phyloP scores from a whole-genome alignment of 2,329 filamentous ascomycete genomes.

The Ceratocystis diversiconidia region DNA sequence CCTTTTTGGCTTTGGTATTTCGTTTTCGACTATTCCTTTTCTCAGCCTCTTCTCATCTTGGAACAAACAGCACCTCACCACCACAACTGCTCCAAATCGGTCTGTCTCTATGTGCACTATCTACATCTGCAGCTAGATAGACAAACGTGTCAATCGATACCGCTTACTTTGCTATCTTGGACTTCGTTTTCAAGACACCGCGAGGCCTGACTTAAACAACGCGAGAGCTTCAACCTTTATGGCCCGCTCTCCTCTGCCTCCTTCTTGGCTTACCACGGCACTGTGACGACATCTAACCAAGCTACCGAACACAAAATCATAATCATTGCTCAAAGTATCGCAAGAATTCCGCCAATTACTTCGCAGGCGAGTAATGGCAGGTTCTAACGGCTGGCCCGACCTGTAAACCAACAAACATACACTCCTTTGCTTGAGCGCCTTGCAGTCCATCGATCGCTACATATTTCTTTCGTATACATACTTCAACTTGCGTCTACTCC shows the following conservation, averaged over 20 bases:
- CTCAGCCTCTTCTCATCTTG: background rate
- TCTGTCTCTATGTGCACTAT: no score
- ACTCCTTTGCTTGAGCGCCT: background rate
- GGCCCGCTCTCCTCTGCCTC: background rate
- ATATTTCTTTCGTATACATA: background rate
- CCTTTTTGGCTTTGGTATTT: background rate
- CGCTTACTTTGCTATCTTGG: no score
- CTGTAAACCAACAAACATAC: background rate
- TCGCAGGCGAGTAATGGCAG: conserved; percentile 19
- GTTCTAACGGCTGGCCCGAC: conserved; percentile 17
- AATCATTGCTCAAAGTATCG: background rate
- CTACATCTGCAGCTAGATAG: no score
- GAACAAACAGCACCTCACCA: background rate
- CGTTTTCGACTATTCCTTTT: conserved; percentile 1
- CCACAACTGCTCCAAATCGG: no score
- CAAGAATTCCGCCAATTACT: conserved; percentile 10
- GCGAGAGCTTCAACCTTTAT: background rate
- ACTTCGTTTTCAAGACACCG: no score
- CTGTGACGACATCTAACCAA: background rate
- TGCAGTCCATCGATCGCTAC: background rate
- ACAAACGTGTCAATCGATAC: no score
- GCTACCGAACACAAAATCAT: background rate
- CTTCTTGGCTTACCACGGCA: background rate
- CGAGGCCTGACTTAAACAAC: no score
- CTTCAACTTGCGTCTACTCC: background rate